A percentile compares a stretch with the other conserved stretches of the same genome.
These are phyloP conservation scores for Sphaceloma murrayae DNA, from an alignment of 2,329 filamentous ascomycete species.

Conservation along the genomic window DNA sequence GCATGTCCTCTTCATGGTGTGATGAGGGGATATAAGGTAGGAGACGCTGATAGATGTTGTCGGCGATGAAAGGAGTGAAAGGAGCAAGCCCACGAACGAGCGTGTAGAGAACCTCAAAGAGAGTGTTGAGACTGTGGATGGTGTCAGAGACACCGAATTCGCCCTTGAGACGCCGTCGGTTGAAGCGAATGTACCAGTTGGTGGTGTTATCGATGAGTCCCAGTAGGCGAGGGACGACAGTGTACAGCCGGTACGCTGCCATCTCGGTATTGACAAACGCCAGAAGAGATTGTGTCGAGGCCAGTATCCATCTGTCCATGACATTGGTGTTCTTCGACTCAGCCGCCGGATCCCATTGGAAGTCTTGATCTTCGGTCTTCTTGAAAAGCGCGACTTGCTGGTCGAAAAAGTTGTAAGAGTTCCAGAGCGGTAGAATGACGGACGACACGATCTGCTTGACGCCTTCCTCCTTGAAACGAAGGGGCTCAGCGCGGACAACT, in stretches of 20 bases:
- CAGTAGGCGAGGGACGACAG: constrained; percentile 70
- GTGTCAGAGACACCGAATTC: constrained; percentile 81
- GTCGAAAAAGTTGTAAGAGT: constrained; percentile 94
- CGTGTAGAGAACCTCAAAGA: constrained; percentile 89
- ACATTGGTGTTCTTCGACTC: constrained; percentile 76
- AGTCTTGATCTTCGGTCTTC: constrained; percentile 72
- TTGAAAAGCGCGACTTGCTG: constrained; percentile 77
- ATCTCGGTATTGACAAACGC: constrained; percentile 92
- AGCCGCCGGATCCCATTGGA: constrained; percentile 64
- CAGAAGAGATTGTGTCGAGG: constrained; percentile 80
- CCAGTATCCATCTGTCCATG: constrained; percentile 93
- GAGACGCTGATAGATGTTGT: constrained; percentile 83
- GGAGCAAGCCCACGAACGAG: constrained; percentile 80
- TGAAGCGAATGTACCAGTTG: constrained; percentile 99
- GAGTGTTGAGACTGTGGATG: constrained; percentile 78
- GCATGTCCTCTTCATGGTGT: constrained; percentile 57
- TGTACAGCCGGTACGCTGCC: constrained; percentile 64
- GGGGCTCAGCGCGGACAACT: constrained; percentile 80
- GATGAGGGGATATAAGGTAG: constrained; percentile 70
- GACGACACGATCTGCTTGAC: constrained; percentile 93
- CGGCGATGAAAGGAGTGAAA: constrained; percentile 91
- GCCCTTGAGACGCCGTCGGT: constrained; percentile 81
- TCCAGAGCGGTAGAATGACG: constrained; percentile 85
- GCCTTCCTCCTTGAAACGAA: constrained; percentile 82
- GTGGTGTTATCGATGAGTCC: constrained; percentile 80